phyloP scores from a whole-genome alignment of 1,284 basidiomycete species.

The Limonomyces culmigenus region DNA sequence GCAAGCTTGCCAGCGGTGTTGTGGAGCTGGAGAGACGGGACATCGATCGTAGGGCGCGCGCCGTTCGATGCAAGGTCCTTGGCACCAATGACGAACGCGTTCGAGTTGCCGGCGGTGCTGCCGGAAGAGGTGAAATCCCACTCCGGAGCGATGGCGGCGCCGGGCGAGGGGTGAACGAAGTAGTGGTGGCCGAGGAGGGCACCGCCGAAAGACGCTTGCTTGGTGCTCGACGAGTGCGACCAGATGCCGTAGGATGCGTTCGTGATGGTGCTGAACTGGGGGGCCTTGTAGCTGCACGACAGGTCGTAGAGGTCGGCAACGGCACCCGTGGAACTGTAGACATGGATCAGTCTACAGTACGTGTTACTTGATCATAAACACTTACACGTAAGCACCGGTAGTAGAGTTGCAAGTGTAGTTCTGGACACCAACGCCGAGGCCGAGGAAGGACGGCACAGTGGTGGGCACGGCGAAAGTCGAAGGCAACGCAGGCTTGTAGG shows the following conservation, averaged over 20 bases:
- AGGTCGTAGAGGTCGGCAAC: conserved; percentile 41
- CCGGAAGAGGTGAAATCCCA: conserved; percentile 16
- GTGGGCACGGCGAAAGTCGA: too few species aligned
- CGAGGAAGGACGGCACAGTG: too few species aligned
- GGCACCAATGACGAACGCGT: conserved; percentile 13
- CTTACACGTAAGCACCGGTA: conserved; percentile 16
- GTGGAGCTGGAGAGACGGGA: conserved; percentile 23
- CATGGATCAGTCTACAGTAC: too few species aligned
- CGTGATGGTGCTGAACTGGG: conserved; percentile 22
- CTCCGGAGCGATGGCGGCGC: conserved; percentile 10
- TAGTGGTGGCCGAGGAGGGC: conserved; percentile 17
- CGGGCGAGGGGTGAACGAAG: conserved; percentile 9
- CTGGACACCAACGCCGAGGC: conserved; percentile 23
- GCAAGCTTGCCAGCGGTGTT: conserved; percentile 16
- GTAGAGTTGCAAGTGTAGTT: conserved; percentile 21
- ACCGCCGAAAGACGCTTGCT: neutral
- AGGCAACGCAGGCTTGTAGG: too few species aligned
- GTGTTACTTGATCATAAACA: too few species aligned
- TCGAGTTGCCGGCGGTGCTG: conserved; percentile 7
- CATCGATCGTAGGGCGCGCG: conserved; percentile 13
- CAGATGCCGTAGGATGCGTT: conserved; percentile 17
- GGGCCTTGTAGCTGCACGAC: conserved; percentile 28
- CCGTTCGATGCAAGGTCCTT: conserved; percentile 12
- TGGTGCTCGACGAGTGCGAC: neutral
- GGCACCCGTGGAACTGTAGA: conserved; percentile 21